phyloP scores from a whole-genome alignment of 1,139 yeast species.

The Tardiomyces blankii region DNA sequence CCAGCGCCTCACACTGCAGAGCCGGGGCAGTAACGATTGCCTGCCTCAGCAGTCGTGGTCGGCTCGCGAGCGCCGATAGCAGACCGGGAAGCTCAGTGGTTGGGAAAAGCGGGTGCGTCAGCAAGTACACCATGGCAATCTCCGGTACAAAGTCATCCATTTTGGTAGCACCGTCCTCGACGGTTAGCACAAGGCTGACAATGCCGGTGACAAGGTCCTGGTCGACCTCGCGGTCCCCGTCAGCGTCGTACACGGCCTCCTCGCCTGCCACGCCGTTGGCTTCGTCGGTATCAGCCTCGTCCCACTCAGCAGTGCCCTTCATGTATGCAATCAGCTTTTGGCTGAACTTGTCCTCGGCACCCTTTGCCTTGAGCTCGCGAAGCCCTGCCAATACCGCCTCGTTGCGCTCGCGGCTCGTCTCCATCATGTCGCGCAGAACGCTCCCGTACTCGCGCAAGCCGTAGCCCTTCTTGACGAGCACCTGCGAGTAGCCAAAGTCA shows the following conservation, averaged over 20 bases:
- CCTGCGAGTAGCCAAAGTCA: background rate
- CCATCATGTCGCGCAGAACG: constrained; percentile 12
- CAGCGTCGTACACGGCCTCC: constrained; percentile 40
- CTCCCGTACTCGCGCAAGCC: constrained; percentile 13
- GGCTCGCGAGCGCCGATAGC: constrained; percentile 36
- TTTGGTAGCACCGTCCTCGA: constrained; percentile 2
- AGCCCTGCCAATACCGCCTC: constrained; percentile 15
- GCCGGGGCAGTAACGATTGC: constrained; percentile 73
- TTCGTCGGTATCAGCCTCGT: constrained; percentile 11
- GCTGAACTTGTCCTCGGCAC: constrained; percentile 14
- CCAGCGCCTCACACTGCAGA: constrained; percentile 50
- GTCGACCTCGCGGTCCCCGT: constrained; percentile 59
- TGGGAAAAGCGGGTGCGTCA: constrained; percentile 85
- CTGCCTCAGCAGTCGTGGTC: constrained; percentile 62
- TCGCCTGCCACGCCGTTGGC: constrained; percentile 7
- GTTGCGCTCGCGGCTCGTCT: constrained; percentile 8
- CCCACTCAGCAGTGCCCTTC: constrained; percentile 18
- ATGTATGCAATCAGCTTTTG: constrained; percentile 17
- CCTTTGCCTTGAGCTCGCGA: constrained; percentile 17
- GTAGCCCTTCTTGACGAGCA: constrained; percentile 9
- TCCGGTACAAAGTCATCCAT: constrained; percentile 34
- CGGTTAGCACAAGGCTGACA: constrained; percentile 33
- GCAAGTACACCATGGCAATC: constrained; percentile 52
- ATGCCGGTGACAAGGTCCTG: constrained; percentile 42
- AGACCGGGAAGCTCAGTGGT: constrained; percentile 43